Conservation (phyloP, 1,284 basidiomycete genomes). For the Heterobasidion irregulare region DNA sequence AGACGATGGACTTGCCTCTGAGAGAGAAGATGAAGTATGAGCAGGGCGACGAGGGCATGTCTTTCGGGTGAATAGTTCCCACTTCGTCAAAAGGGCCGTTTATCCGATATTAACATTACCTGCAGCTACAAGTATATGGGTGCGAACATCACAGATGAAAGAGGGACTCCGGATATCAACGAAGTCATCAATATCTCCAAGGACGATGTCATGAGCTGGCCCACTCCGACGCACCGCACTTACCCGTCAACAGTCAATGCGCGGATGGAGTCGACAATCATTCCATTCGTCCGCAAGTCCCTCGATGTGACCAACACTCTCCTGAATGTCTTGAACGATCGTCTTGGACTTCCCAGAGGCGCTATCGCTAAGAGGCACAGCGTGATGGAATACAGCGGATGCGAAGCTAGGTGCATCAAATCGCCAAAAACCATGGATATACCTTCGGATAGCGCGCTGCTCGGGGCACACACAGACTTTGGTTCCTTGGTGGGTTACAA, state of each 20-base stretch:
- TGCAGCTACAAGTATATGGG: constrained; percentile 26
- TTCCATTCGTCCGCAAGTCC: constrained; percentile 24
- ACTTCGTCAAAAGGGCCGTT: background rate
- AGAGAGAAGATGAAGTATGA: constrained; percentile 28
- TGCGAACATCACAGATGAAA: constrained; percentile 24
- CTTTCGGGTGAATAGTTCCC: constrained; percentile 19
- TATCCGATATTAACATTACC: background rate
- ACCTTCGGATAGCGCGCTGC: constrained; percentile 17
- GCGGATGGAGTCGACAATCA: constrained; percentile 22
- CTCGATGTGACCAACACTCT: constrained; percentile 23
- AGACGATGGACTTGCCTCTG: constrained; percentile 23
- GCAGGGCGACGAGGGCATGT: constrained; percentile 25
- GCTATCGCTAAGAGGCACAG: constrained; percentile 21
- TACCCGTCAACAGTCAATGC: constrained; percentile 7
- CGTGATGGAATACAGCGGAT: constrained; percentile 24
- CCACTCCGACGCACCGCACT: constrained; percentile 5
- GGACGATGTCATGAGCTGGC: constrained; percentile 23
- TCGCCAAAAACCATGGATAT: constrained; percentile 14
- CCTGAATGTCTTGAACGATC: constrained; percentile 22
- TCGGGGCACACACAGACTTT: constrained; percentile 30
- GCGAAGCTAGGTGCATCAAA: constrained; percentile 30
- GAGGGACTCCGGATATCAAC: constrained; percentile 22
- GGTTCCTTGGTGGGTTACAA: constrained; percentile 19
- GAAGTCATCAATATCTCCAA: constrained; percentile 25
- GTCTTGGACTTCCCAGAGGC: constrained; percentile 22